Evolutionary conservation across 768 basidiomycete genomes (phyloP).

Genomic region (Russula earlei): DNA sequence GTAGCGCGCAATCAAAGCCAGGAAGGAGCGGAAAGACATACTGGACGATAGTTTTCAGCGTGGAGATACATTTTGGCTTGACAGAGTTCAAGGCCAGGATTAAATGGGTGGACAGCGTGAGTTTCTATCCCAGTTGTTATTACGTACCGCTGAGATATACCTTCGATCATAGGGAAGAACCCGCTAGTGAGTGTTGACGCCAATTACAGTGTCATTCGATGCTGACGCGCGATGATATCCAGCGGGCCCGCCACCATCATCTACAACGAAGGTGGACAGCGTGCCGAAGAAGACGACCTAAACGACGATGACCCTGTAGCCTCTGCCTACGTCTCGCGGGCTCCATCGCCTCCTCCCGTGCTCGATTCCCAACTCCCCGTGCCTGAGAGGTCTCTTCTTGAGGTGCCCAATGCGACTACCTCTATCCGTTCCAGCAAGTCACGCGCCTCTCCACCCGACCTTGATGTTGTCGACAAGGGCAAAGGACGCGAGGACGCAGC

Average conservation of each 20-base stretch:
- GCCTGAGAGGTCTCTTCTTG: constrained; percentile 22
- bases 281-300: constrained; percentile 63
- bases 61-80: constrained; percentile 75
- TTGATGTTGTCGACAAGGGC: constrained; percentile 20
- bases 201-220: not conserved
- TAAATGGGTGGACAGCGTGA: constrained; percentile 72
- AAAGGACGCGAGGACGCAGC: constrained; percentile 23
- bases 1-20: constrained; percentile 59
- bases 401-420: constrained; percentile 21
- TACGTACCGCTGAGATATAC: not conserved
- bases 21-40: constrained; percentile 61
- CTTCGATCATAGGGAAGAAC: constrained; percentile 43
- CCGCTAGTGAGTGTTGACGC: constrained; percentile 47
- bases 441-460: constrained; percentile 22
- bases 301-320: constrained; percentile 37
- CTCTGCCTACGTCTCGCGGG: constrained; percentile 43
- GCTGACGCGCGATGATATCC: constrained; percentile 10
- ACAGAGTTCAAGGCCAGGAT: constrained; percentile 78
- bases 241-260: constrained; percentile 76
- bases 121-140: constrained; percentile 24
- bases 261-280: constrained; percentile 71
- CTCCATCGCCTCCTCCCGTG: constrained; percentile 35
- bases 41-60: constrained; percentile 78
- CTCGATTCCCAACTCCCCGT: constrained; percentile 24
- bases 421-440: constrained; percentile 5